Conservation (phyloP, 495 filamentous ascomycete genomes). For the Penicillium robsamsonii region DNA sequence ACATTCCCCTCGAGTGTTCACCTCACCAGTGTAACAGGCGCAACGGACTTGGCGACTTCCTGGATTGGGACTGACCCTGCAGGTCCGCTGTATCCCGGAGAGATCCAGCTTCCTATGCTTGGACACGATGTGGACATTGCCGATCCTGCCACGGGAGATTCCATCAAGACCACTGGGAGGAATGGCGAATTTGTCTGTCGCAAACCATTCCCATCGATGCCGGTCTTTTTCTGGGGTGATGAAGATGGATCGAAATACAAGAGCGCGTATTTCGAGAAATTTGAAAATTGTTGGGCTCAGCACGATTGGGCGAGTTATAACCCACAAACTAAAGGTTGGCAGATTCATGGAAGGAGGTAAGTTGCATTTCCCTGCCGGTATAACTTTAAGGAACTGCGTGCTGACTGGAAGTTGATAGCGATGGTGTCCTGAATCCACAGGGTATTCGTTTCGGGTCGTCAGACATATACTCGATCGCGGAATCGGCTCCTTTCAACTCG, state of each 20-base stretch:
- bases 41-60: constrained; percentile 68
- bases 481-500: constrained; percentile 52
- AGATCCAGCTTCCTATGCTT: constrained; percentile 58
- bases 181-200: constrained; percentile 67
- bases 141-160: constrained; percentile 53
- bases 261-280: constrained; percentile 57
- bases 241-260: constrained; percentile 53
- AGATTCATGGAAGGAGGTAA: constrained; percentile 68
- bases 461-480: constrained; percentile 71
- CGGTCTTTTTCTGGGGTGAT: constrained; percentile 68
- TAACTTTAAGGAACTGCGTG: constrained; percentile 30
- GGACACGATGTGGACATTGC: constrained; percentile 63
- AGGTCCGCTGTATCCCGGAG: constrained; percentile 65
- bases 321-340: constrained; percentile 61
- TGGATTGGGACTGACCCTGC: constrained; percentile 64
- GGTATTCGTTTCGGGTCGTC: constrained; percentile 73
- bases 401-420: constrained; percentile 41
- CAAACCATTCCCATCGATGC: constrained; percentile 66
- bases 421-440: constrained; percentile 71
- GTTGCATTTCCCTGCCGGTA: constrained; percentile 32
- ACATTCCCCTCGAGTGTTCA: constrained; percentile 62
- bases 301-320: constrained; percentile 61
- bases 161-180: constrained; percentile 36
- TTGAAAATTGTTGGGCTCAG: constrained; percentile 59
- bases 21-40: constrained; percentile 69